Conservation (phyloP, 257 asterid genomes). For the Gentiana straminea region DNA sequence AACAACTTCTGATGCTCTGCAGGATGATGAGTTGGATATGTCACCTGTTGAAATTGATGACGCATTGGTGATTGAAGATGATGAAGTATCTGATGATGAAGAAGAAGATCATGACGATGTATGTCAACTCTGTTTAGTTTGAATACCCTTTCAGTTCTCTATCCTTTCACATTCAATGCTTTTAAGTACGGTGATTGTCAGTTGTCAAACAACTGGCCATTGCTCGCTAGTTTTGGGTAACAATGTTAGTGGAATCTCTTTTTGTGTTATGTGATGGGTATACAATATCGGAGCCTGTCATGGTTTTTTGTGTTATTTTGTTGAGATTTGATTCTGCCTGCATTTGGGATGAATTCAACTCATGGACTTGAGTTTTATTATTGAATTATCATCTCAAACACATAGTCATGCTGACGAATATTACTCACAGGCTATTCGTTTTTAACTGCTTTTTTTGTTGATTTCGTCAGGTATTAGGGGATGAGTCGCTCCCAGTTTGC, state of each 20-base stretch:
- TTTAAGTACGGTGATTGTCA: too few species aligned
- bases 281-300: too few species aligned
- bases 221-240: too few species aligned
- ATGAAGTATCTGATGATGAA: constrained; percentile 85
- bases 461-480: constrained; percentile 56
- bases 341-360: neutral
- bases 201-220: too few species aligned
- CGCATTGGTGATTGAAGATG: constrained; percentile 92
- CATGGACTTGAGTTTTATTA: too few species aligned
- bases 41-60: constrained; percentile 81
- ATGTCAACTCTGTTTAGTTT: constrained; percentile 13
- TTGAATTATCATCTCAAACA: too few species aligned
- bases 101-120: constrained; percentile 81
- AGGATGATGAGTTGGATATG: constrained; percentile 89
- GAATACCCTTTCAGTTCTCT: too few species aligned
- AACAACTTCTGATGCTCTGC: constrained; percentile 17
- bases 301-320: too few species aligned
- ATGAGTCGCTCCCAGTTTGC: constrained; percentile 63
- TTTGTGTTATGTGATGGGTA: too few species aligned
- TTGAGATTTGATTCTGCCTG: too few species aligned
- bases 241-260: too few species aligned
- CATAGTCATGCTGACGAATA: neutral
- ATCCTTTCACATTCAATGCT: too few species aligned
- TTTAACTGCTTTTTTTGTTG: constrained; percentile 8
- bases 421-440: neutral